phyloP scores from a whole-genome alignment of 257 asterid genomes.

The Nyctanthes arbortristis region DNA sequence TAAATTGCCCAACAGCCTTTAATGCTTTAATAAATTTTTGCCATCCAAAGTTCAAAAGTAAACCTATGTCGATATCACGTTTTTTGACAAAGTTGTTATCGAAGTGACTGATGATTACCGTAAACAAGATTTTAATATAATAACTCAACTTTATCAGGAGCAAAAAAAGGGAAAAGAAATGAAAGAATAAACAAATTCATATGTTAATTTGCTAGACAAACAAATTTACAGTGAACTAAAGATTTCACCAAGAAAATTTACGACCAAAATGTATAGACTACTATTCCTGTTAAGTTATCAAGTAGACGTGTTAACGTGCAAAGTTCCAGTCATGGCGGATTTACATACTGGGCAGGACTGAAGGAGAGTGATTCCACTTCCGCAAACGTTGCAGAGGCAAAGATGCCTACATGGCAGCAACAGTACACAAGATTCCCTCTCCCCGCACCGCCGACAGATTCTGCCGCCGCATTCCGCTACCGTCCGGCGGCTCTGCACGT shows the following conservation, averaged over 20 bases:
- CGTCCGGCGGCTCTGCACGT: constrained; percentile 8
- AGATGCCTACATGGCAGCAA: constrained; percentile 85
- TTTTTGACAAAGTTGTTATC: no score
- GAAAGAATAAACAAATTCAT: constrained; percentile 47
- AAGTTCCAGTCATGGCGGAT: constrained; percentile 62
- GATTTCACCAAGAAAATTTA: constrained; percentile 14
- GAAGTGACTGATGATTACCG: no score
- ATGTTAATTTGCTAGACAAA: constrained; percentile 21
- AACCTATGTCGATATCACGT: background rate
- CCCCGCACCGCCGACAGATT: constrained; percentile 60
- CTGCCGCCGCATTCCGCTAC: constrained; percentile 13
- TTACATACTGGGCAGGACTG: constrained; percentile 72
- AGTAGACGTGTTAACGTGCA: constrained; percentile 68
- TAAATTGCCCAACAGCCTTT: background rate
- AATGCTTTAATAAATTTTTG: background rate
- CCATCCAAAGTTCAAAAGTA: background rate
- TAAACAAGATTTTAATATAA: no score
- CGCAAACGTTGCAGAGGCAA: constrained; percentile 69
- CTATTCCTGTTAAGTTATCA: constrained; percentile 14
- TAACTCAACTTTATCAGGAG: background rate
- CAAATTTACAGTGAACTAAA: constrained; percentile 38
- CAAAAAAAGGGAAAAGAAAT: background rate
- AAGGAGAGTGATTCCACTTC: constrained; percentile 60
- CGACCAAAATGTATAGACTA: constrained; percentile 20
- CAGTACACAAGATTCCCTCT: constrained; percentile 66